A percentile compares a stretch with the other conserved stretches of the same genome.
Evolutionary conservation across 1,284 basidiomycete species (phyloP).

Genomic region (Moniliophthora roreri): DNA sequence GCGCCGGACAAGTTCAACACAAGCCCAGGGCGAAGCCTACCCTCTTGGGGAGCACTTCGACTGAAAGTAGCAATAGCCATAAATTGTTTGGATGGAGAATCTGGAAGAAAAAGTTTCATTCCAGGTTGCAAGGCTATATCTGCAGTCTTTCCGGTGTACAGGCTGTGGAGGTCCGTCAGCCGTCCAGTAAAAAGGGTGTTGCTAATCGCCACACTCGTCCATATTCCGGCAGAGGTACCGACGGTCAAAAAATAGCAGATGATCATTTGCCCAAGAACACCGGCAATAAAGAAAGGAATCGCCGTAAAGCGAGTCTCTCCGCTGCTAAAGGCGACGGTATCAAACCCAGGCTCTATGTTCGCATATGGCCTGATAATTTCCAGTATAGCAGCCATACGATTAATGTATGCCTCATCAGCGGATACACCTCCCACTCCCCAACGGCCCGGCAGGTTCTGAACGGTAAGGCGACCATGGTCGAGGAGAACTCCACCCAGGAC

Average conservation of each 20-base stretch:
- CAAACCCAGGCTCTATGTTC: slow-evolving; percentile 14
- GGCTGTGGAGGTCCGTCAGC: slow-evolving; percentile 23
- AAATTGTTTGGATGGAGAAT: slow-evolving; percentile 17
- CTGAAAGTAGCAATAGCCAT: slow-evolving; percentile 26
- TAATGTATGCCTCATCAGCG: slow-evolving; percentile 21
- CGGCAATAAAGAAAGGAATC: slow-evolving; percentile 23
- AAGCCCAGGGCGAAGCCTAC: slow-evolving; percentile 23
- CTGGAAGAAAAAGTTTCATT: slow-evolving; percentile 26
- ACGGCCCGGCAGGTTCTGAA: slow-evolving; percentile 24
- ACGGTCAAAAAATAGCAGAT: slow-evolving; percentile 27
- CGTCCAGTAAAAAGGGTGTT: slow-evolving; percentile 22
- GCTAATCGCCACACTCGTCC: slow-evolving; percentile 24
- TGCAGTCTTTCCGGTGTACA: slow-evolving; percentile 19
- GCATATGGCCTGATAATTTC: slow-evolving; percentile 16
- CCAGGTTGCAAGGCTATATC: slow-evolving; percentile 22
- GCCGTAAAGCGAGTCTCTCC: slow-evolving; percentile 17
- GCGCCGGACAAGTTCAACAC: slow-evolving; percentile 22
- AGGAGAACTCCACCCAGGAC: slow-evolving; percentile 25
- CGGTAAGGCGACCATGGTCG: slow-evolving; percentile 23
- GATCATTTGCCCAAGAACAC: slow-evolving; percentile 24
- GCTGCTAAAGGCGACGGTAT: slow-evolving; percentile 17
- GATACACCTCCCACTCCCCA: slow-evolving; percentile 17
- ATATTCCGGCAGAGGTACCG: slow-evolving; percentile 26
- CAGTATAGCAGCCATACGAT: slow-evolving; percentile 19
- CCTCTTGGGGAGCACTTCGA: slow-evolving; percentile 20